Evolutionary conservation across 805 yeast genomes (phyloP).

Genomic region (Wickerhamiella siamensis): DNA sequence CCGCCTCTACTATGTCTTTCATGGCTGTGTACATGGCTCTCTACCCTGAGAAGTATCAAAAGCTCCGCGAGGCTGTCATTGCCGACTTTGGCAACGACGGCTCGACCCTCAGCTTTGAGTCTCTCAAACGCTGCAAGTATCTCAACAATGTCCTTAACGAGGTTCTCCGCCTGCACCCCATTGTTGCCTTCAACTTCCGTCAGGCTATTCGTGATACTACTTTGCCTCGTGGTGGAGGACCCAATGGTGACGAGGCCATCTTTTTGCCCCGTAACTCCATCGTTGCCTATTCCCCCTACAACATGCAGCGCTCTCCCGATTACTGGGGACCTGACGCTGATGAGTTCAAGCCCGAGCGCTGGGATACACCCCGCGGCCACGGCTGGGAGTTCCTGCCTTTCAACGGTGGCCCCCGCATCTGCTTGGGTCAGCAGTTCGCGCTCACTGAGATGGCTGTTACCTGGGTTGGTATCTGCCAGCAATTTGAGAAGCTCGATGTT

Average conservation of each 20-base stretch:
- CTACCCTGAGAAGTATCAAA: conserved; percentile 26
- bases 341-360: conserved; percentile 29
- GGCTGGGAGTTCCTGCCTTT: conserved; percentile 34
- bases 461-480: conserved; percentile 8
- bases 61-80: conserved; percentile 22
- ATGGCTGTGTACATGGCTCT: conserved; percentile 29
- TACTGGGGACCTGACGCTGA: conserved; percentile 30
- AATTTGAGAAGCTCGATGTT: neutral
- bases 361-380: conserved; percentile 19
- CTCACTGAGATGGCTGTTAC: conserved; percentile 28
- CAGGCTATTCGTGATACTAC: conserved; percentile 30
- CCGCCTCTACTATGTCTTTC: conserved; percentile 32
- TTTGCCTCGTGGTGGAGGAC: conserved; percentile 37
- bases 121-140: conserved; percentile 31
- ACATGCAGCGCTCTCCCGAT: conserved; percentile 28
- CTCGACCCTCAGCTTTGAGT: conserved; percentile 26
- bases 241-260: conserved; percentile 25
- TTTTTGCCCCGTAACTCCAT: conserved; percentile 29
- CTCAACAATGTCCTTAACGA: conserved; percentile 33
- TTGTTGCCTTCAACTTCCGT: conserved; percentile 34
- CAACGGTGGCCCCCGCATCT: conserved; percentile 36
- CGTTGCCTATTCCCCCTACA: conserved; percentile 26
- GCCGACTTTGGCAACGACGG: conserved; percentile 16
- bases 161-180: conserved; percentile 32
- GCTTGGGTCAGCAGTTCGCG: conserved; percentile 38